Base-by-base conservation (phyloP, 2,329 filamentous ascomycete genomes). In the Fusarium aywerte region DNA sequence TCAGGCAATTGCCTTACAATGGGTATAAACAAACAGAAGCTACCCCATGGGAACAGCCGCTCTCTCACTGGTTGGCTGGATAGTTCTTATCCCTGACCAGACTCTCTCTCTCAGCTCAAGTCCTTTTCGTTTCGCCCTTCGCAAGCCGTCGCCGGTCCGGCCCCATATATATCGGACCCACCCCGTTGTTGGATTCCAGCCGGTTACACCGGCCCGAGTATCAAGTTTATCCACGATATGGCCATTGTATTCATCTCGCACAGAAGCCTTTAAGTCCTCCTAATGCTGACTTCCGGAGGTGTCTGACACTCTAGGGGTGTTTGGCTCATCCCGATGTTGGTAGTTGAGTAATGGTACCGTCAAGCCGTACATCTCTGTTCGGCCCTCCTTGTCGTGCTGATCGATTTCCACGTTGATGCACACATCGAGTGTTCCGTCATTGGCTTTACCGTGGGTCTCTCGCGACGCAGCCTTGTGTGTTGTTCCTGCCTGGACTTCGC, bases 371-470 rank as follows among this genome's bases (percentile, higher is more conserved):
- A 89, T 87, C 63, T 90, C 85, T 0, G 96, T 98, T 68, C 86
- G 87, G 35, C 96, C 96, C 33, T 91, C 84, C 4, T 88, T 88
- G 76, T 98, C 89, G 71, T 90, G 89, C 75, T 97, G 92, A 76
- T 94, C 89, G 65, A 95, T 88, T 79, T 99, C 96, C 67, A 97
- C 89, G 58, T 93, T 91, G 72, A 99, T 87, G 55, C 89, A 89
- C 48, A 98, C 88, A 71, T 97, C 93, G 6, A 99, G 84, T 11
- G 87, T 81, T 72, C 85, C 84, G 80, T 90, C 82, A 77, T 84
- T 75, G 71, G 80, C 78, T 76, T 82, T 78, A 68, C 90, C 81
- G 78, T 89, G 78, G 73, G 86, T 75, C 76, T 87, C 73, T 63
- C 74, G 72, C n/a, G 80, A 76, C 0, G 92, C 91, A 13, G 93